A percentile compares a stretch with the other conserved stretches of the same genome.
phyloP scores from a whole-genome alignment of 2,329 filamentous ascomycete genomes.

The Talaromyces sp. region DNA sequence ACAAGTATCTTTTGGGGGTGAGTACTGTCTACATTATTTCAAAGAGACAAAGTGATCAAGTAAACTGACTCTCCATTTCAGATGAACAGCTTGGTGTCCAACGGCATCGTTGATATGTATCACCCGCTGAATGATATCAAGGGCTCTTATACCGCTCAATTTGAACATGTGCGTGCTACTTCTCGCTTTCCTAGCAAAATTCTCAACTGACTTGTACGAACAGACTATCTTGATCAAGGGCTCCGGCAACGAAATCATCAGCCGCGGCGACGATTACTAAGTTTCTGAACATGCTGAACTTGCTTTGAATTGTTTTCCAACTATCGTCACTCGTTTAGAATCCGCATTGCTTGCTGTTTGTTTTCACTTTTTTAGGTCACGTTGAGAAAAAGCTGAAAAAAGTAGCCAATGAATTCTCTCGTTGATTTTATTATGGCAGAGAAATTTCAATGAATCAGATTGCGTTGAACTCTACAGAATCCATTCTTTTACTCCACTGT shows the following conservation, averaged over 20 bases:
- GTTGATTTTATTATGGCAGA: background rate
- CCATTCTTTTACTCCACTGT: no score
- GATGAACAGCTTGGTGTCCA: slow-evolving; percentile 54
- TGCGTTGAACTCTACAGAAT: background rate
- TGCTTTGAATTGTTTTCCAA: background rate
- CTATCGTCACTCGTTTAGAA: background rate
- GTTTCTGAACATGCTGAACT: background rate
- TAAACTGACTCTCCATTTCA: slow-evolving; percentile 18
- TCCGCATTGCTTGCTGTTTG: background rate
- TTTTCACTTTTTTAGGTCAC: background rate
- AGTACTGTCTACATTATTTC: slow-evolving; percentile 20
- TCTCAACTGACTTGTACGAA: slow-evolving; percentile 2
- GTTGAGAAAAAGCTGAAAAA: background rate
- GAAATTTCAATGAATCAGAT: background rate
- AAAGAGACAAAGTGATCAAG: background rate
- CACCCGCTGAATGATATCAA: slow-evolving; percentile 53
- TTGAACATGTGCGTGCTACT: slow-evolving; percentile 49
- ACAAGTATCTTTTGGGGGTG: slow-evolving; percentile 56
- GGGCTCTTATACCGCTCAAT: slow-evolving; percentile 61
- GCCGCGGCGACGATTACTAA: slow-evolving; percentile 32
- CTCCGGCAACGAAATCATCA: slow-evolving; percentile 38
- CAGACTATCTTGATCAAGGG: slow-evolving; percentile 37
- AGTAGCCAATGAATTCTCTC: background rate
- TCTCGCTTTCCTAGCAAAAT: background rate
- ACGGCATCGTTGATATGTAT: slow-evolving; percentile 55